phyloP scores from a whole-genome alignment of 2,329 filamentous ascomycete genomes.

The Neofusicoccum umdonicola region DNA sequence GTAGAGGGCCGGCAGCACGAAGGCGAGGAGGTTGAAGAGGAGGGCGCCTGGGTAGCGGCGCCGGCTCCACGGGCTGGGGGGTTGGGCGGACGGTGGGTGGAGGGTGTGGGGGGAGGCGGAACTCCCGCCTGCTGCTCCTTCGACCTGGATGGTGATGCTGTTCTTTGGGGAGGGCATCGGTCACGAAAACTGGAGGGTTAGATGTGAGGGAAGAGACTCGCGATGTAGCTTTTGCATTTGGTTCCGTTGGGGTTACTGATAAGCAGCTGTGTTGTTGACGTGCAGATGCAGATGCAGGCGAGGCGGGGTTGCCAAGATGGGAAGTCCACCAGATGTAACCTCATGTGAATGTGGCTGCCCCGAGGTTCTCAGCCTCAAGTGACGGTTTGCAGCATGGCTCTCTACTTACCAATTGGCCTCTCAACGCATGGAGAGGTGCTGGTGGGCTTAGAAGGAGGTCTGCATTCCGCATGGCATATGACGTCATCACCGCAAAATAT shows the following conservation, averaged over 20 bases:
- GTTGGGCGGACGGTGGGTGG: background rate
- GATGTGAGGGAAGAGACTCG: background rate
- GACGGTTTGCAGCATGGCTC: no score
- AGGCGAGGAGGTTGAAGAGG: constrained; percentile 61
- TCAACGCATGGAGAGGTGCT: no score
- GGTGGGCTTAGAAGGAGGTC: no score
- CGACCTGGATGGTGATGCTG: background rate
- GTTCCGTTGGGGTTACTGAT: no score
- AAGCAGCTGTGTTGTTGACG: background rate
- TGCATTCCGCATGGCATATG: no score
- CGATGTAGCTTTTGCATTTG: no score
- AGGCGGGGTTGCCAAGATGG: background rate
- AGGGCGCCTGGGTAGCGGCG: constrained; percentile 55
- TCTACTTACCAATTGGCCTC: no score
- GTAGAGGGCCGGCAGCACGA: constrained; percentile 66
- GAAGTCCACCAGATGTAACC: background rate
- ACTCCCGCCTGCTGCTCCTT: background rate
- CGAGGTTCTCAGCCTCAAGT: background rate
- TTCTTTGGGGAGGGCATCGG: background rate
- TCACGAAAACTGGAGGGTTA: background rate
- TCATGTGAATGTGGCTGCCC: background rate
- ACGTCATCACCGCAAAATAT: no score
- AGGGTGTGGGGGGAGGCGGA: background rate
- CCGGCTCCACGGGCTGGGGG: background rate
- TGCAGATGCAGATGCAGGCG: background rate